These are phyloP conservation scores for Dipsacomyces acuminosporus DNA, from an alignment of 371 early-diverging fungal genomes.

Conservation along the genomic window DNA sequence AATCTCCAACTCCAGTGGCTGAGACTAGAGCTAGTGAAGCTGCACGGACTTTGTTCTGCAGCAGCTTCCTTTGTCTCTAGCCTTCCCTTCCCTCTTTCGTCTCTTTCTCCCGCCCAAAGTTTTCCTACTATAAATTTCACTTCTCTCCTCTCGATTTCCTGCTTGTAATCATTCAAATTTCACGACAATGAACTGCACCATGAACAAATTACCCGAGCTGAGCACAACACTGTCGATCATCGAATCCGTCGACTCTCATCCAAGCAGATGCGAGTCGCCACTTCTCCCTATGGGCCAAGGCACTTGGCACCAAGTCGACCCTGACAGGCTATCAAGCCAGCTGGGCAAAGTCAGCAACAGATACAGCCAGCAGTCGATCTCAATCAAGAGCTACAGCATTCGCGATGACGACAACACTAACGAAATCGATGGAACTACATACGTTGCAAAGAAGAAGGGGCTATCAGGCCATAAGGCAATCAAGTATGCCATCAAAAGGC, in stretches of 20 bases:
- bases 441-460: constrained; percentile 3
- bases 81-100: neutral
- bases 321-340: constrained; percentile 34
- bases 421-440: constrained; percentile 11
- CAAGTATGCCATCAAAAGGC: neutral
- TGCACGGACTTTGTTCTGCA: too few species aligned
- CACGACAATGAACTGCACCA: too few species aligned
- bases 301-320: constrained; percentile 16
- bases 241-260: constrained; percentile 10
- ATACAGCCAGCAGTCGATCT: constrained; percentile 37
- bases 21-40: too few species aligned
- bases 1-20: too few species aligned
- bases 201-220: too few species aligned
- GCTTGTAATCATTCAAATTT: too few species aligned
- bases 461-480: too few species aligned
- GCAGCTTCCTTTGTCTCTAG: neutral
- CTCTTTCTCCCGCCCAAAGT: neutral
- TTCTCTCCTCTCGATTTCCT: neutral
- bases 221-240: neutral
- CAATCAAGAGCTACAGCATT: constrained; percentile 35
- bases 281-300: constrained; percentile 43
- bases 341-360: constrained; percentile 18
- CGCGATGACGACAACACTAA: constrained; percentile 17
- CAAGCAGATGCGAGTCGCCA: constrained; percentile 42
- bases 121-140: neutral